Evolutionary conservation across 306 rosid genomes (phyloP), one percentile per base, ranked within the genome.

Genomic region (Cicer chorassanicum): DNA sequence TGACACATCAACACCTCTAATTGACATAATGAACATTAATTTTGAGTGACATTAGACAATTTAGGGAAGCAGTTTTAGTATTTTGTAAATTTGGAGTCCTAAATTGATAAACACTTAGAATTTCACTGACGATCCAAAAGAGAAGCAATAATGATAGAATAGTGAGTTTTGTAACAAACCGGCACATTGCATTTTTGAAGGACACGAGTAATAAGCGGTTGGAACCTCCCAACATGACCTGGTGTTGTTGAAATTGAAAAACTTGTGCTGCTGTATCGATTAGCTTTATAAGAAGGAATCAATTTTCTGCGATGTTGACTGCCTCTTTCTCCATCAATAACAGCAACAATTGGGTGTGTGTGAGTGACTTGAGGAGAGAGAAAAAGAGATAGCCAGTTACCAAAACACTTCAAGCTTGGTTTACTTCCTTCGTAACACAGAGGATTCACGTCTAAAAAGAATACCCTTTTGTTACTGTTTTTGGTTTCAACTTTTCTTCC

Each of bases 221-320:
- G 66, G 13, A 87, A 85, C 85, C 86, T 90, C 65, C 92, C 89
- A 68, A 84, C 88, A 83, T 79, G 86, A 36, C 66, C 66, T 4
- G 36, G 36, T 29, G 36, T 3, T 29, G 36, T 29, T 29, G 36
- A 29, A 29, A 29, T 29, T 3, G 19, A 6, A 50, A 50, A 6
- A 6, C 9, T 14, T 8, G 9, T 2, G 82, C 85, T 86, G n/a
- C 87, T 88, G 74, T 2, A 81, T 82, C 97, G 84, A 10, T 86
- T 93, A 8, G 96, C 90, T 81, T 93, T 93, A 78, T 93, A 93
- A 11, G 97, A 91, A 73, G 97, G 96, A 68, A 93, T 77, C 68
- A 93, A 73, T 42, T 75, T 86, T 84, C 94, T 79, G 11, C 97
- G 88, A 81, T 76, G 73, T 72, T 93, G 96, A 65, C 86, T 83